phyloP scores from a whole-genome alignment of 2,329 filamentous ascomycete species.

The Bipolaris victoriae region DNA sequence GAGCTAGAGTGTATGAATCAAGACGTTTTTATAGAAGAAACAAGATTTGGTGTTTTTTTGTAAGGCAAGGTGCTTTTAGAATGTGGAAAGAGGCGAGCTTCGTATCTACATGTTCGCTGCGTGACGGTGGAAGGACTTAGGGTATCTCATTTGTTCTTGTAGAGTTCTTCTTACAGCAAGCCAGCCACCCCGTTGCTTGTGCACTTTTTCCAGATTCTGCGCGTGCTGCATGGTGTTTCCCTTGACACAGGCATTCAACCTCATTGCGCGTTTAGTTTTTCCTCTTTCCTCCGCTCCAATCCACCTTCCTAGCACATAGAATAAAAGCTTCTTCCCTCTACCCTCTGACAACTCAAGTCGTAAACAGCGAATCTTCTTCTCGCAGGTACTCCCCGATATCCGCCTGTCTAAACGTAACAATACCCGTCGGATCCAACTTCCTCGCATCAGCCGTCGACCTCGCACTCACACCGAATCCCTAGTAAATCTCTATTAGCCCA shows the following conservation, averaged over 20 bases:
- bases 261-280: background rate
- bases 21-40: slow-evolving; percentile 1
- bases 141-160: slow-evolving; percentile 14
- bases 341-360: slow-evolving; percentile 49
- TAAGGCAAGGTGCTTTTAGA: background rate
- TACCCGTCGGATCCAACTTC: slow-evolving; percentile 85
- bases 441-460: slow-evolving; percentile 82
- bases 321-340: background rate
- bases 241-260: background rate
- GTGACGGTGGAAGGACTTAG: slow-evolving; percentile 3
- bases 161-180: slow-evolving; percentile 1
- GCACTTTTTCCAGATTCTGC: background rate
- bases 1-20: slow-evolving; percentile 24
- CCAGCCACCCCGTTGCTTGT: background rate
- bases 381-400: slow-evolving; percentile 95
- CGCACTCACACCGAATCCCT: slow-evolving; percentile 93
- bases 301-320: slow-evolving; percentile 1
- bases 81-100: background rate
- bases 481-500: slow-evolving; percentile 19
- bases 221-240: background rate
- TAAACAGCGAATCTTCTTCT: slow-evolving; percentile 73
- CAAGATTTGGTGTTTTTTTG: background rate
- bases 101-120: background rate
- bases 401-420: slow-evolving; percentile 88
- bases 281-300: background rate